Conservation (phyloP, 768 basidiomycete genomes). For the Trametes cubensis region DNA sequence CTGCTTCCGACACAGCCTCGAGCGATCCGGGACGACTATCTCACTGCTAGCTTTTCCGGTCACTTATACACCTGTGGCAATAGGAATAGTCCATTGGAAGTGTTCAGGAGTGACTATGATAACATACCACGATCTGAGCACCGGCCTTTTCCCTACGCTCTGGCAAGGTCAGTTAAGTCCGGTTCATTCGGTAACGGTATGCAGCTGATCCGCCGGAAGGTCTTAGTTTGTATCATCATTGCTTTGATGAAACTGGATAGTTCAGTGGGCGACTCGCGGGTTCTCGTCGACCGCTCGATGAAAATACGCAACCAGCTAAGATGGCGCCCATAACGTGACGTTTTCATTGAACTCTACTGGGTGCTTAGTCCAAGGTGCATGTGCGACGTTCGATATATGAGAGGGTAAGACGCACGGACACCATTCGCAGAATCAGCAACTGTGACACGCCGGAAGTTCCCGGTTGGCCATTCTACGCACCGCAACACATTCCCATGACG, state of each 20-base stretch:
- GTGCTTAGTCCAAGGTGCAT: no score
- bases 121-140: neutral
- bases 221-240: neutral
- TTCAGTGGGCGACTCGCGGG: neutral
- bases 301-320: no score
- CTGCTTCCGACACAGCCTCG: slow-evolving; percentile 18
- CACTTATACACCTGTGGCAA: neutral
- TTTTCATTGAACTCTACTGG: no score
- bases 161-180: neutral
- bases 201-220: slow-evolving; percentile 4
- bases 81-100: neutral
- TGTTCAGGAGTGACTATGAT: neutral
- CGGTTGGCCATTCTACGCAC: no score
- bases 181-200: neutral
- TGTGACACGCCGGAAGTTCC: no score
- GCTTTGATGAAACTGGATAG: neutral
- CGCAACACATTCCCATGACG: no score
- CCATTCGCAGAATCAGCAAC: no score
- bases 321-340: no score
- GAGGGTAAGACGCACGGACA: no score
- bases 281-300: neutral
- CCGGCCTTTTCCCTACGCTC: neutral
- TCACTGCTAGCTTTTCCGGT: neutral
- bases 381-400: no score
- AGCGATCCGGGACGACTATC: slow-evolving; percentile 2